A percentile compares a stretch with the other conserved stretches of the same genome.
These are phyloP conservation scores for Leccinum subtestaceum DNA, from an alignment of 768 basidiomycete species.

Conservation along the genomic window DNA sequence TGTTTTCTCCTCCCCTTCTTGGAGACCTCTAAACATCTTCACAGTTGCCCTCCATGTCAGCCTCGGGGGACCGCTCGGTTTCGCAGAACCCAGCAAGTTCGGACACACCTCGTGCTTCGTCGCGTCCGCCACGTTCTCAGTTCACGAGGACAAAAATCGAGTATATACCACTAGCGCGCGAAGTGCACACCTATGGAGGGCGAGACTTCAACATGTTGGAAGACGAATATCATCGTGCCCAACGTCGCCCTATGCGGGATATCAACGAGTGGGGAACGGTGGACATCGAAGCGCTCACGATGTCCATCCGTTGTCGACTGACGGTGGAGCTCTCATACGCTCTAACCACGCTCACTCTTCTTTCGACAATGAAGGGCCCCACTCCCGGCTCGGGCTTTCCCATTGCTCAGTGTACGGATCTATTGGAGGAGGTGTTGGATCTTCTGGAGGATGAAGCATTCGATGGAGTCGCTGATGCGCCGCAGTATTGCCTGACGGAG, in stretches of 20 bases:
- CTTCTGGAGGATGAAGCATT: conserved; percentile 83
- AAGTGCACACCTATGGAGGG: conserved; percentile 75
- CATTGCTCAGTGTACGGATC: conserved; percentile 69
- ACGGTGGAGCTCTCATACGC: conserved; percentile 86
- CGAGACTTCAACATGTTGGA: conserved; percentile 71
- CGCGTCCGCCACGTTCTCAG: conserved; percentile 42
- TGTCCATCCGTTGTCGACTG: conserved; percentile 87
- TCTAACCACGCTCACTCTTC: conserved; percentile 78
- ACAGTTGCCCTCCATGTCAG: conserved; percentile 20
- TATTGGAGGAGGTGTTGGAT: conserved; percentile 85
- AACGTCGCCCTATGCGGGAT: conserved; percentile 60
- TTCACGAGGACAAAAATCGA: conserved; percentile 78
- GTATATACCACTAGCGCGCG: conserved; percentile 79
- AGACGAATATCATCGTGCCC: conserved; percentile 50
- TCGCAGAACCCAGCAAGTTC: conserved; percentile 27
- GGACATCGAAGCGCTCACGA: conserved; percentile 90
- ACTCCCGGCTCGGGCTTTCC: conserved; percentile 63
- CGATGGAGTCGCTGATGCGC: conserved; percentile 39
- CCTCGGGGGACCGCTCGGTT: conserved; percentile 16
- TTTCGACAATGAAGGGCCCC: conserved; percentile 74
- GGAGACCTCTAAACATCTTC: conserved; percentile 11
- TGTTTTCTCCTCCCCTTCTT: conserved; percentile 16
- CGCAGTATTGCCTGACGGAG: conserved; percentile 27
- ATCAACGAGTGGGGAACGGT: conserved; percentile 85
- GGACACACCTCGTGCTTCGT: conserved; percentile 29